phyloP scores from a whole-genome alignment of 179 eudicot species.

The Gypsophila paniculata region DNA sequence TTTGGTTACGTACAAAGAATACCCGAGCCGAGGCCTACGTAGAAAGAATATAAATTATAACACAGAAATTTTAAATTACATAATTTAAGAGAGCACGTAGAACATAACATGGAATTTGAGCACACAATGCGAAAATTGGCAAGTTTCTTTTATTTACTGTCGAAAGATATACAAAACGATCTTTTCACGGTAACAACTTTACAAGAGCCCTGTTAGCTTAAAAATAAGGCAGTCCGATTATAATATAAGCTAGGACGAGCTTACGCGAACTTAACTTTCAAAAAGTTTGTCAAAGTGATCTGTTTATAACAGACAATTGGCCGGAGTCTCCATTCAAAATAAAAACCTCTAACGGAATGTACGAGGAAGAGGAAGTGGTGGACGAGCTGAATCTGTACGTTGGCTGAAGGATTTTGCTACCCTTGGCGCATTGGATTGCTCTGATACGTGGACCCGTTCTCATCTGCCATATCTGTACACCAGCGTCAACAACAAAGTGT shows the following conservation, averaged over 20 bases:
- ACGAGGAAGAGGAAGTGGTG: conserved; percentile 38
- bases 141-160: neutral
- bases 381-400: conserved; percentile 74
- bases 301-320: conserved; percentile 67
- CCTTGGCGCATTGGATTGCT: conserved; percentile 63
- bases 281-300: conserved; percentile 38
- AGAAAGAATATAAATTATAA: neutral
- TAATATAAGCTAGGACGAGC: neutral
- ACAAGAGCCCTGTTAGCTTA: neutral
- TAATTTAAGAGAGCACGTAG: no score
- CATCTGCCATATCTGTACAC: conserved; percentile 86
- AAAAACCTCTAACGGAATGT: conserved; percentile 77
- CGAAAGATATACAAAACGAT: neutral
- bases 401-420: conserved; percentile 88
- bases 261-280: conserved; percentile 12
- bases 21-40: neutral
- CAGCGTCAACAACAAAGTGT: conserved; percentile 12
- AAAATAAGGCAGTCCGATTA: neutral
- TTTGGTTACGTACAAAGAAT: no score
- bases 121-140: no score
- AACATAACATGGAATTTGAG: no score
- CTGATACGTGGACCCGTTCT: conserved; percentile 76
- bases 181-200: neutral
- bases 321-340: conserved; percentile 86
- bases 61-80: neutral